Percentiles rank a stretch among this genome's conserved stretches.
Evolutionary conservation across 805 yeast species (phyloP).

Genomic region (Hyphopichia homilentoma): DNA sequence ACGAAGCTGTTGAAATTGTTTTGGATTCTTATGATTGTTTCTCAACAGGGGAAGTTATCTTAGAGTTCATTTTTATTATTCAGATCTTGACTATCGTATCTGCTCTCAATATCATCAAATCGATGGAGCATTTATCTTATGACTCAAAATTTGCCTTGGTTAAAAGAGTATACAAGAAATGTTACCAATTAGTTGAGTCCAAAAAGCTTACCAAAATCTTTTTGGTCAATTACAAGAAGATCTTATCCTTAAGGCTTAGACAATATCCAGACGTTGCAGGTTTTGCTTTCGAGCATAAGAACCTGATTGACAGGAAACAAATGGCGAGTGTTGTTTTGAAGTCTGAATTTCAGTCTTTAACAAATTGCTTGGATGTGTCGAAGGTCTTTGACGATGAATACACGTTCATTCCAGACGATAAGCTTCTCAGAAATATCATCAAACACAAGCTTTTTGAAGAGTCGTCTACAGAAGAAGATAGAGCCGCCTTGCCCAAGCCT

Average conservation of each 20-base stretch:
- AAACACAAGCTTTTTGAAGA: conserved; percentile 34
- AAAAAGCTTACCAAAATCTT: conserved; percentile 42
- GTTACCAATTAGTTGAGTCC: conserved; percentile 56
- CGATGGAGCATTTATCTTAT: conserved; percentile 13
- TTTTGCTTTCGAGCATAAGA: conserved; percentile 12
- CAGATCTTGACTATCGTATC: conserved; percentile 45
- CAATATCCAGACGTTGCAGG: conserved; percentile 46
- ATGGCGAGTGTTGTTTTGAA: conserved; percentile 56
- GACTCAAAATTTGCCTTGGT: conserved; percentile 28
- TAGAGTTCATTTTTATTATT: conserved; percentile 55
- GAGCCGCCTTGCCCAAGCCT: too few species aligned
- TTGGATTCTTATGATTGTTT: conserved; percentile 64
- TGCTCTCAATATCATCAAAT: conserved; percentile 18
- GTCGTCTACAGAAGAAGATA: conserved; percentile 3
- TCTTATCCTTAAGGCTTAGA: conserved; percentile 32
- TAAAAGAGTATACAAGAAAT: conserved; percentile 53
- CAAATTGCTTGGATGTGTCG: conserved; percentile 30
- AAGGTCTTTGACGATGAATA: conserved; percentile 25
- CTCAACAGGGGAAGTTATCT: conserved; percentile 49
- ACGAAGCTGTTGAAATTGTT: conserved; percentile 37
- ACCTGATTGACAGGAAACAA: conserved; percentile 17
- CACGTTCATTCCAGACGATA: conserved; percentile 53
- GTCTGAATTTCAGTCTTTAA: conserved; percentile 53
- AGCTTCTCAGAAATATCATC: conserved; percentile 53
- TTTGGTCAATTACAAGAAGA: conserved; percentile 23